phyloP scores from a whole-genome alignment of 352 stramenopile species.

The Phytophthora multivora region DNA sequence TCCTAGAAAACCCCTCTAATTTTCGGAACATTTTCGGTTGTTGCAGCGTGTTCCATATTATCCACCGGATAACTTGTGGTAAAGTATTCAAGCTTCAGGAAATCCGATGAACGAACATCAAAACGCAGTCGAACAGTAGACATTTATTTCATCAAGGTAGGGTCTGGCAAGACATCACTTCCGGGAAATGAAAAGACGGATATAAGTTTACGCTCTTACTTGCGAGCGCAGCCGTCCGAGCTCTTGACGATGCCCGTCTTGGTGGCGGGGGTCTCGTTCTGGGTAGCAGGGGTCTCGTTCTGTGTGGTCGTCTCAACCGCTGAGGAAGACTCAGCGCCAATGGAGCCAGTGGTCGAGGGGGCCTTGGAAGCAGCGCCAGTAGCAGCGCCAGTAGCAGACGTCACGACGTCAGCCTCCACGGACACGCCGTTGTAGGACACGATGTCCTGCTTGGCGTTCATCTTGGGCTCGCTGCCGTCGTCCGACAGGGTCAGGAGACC shows the following conservation, averaged over 20 bases:
- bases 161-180: conserved; percentile 1
- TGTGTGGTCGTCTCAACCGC: background rate
- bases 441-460: conserved; percentile 21
- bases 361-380: background rate
- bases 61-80: too few relatives aligned
- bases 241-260: conserved; percentile 17
- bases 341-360: background rate
- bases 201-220: conserved; percentile 14
- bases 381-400: background rate
- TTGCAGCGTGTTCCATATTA: too few relatives aligned
- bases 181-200: background rate
- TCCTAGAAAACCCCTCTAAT: too few relatives aligned
- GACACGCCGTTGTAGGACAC: conserved; percentile 24
- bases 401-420: conserved; percentile 8
- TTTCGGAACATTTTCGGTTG: too few relatives aligned
- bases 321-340: conserved; percentile 7
- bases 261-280: conserved; percentile 15
- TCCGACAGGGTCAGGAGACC: conserved; percentile 15
- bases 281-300: conserved; percentile 10
- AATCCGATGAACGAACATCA: background rate
- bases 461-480: conserved; percentile 16
- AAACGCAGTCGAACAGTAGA: conserved; percentile 8
- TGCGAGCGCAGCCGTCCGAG: conserved; percentile 8
- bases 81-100: too few relatives aligned
- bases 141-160: conserved; percentile 14